Conservation (phyloP, 106 monocot species). For the Dioscorea dumetorum region DNA sequence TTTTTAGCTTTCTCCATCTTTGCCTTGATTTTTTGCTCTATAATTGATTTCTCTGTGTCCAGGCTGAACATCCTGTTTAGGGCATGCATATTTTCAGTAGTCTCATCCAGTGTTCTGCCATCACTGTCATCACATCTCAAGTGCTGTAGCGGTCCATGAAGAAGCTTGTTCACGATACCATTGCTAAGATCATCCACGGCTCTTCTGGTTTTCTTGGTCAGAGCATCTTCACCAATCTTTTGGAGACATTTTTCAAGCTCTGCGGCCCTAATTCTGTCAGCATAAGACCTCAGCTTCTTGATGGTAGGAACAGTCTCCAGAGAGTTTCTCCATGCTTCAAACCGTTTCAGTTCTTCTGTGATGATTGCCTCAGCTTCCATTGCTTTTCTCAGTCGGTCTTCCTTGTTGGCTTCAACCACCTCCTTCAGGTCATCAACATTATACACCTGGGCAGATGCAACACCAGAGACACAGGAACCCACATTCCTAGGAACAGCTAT, state of each 20-base stretch:
- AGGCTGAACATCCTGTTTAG: conserved; percentile 93
- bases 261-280: conserved; percentile 61
- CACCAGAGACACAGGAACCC: conserved; percentile 47
- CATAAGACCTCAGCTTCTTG: conserved; percentile 87
- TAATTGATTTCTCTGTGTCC: conserved; percentile 72
- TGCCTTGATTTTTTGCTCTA: conserved; percentile 92
- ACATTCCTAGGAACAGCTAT: conserved; percentile 96
- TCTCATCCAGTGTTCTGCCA: conserved; percentile 76
- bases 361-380: conserved; percentile 88
- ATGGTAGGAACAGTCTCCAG: conserved; percentile 98
- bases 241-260: conserved; percentile 83
- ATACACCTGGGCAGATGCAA: conserved; percentile 43
- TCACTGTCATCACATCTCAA: conserved; percentile 88
- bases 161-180: conserved; percentile 89
- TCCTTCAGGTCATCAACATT: conserved; percentile 98
- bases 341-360: conserved; percentile 57
- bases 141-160: conserved; percentile 92
- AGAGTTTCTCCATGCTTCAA: conserved; percentile 93
- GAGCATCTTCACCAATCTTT: conserved; percentile 64
- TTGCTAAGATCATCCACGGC: conserved; percentile 79
- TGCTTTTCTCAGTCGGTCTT: conserved; percentile 81
- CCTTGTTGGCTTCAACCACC: conserved; percentile 94
- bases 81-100: conserved; percentile 94
- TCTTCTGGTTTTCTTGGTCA: conserved; percentile 72
- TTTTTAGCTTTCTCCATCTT: conserved; percentile 79